Evolutionary conservation across 257 asterid genomes (phyloP), one percentile per base, ranked within the genome.

Genomic region (Nicotiana paniculata): DNA sequence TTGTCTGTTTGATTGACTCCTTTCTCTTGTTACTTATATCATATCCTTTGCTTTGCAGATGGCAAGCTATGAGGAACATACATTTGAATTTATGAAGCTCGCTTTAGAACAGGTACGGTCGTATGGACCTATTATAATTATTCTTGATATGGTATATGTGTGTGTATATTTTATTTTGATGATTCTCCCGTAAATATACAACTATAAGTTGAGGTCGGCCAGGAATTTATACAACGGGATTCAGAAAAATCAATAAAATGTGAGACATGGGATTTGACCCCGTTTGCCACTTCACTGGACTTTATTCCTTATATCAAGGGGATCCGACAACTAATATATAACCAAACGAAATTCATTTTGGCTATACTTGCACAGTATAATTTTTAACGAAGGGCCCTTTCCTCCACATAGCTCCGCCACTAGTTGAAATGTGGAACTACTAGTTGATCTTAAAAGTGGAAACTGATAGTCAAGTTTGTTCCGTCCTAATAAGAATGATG

Each of bases 41-140:
- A 43, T 43, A 12, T 43, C 12, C 11, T 70, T 33, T 32, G 15
- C 75, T 35, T 68, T 72, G n/a, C 76, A 87, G 88, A 90, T 92
- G 94, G 84, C 77, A 30, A 86, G 86, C 64, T 39, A 32, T 46
- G 58, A 70, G 55, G 88, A 88, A 83, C 88, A 86, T 48, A 76
- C 84, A 35, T 81, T 63, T 59, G 86, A 77, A 24, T 91, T 85
- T 83, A 95, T 95, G 97, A 90, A 87, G 82, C 93, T 92, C 68
- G 97, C 98, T 79, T 83, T 95, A 16, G 89, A 91, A 82, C 95
- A 93, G 97, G 97, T 91, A 11, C 12, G 30, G 30, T 28, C 30
- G 24, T 28, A 28, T 1, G 24, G 7, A 21, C 26, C 48, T 24
- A 58, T 28, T 76, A 30, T 51, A 32, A 32, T 32, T 32, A 61